Evolutionary conservation across 2,329 filamentous ascomycete species (phyloP).

Genomic region (Ophiostoma sp.): DNA sequence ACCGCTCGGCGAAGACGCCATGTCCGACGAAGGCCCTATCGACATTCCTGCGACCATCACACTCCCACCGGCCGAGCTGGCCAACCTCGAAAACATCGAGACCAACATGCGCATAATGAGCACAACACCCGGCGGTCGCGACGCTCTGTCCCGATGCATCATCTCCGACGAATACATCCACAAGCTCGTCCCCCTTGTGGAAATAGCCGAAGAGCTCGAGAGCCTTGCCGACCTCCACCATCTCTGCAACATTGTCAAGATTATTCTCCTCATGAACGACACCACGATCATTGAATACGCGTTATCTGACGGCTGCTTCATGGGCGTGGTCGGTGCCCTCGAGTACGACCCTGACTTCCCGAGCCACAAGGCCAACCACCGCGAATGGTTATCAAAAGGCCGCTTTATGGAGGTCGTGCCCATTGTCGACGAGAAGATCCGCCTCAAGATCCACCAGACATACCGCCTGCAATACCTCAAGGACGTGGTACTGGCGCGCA

Average conservation of each 20-base stretch:
- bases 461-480: constrained; percentile 96
- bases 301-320: constrained; percentile 82
- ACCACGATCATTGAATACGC: constrained; percentile 91
- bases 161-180: constrained; percentile 82
- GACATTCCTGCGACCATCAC: constrained; percentile 70
- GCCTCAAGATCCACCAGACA: constrained; percentile 91
- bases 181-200: constrained; percentile 82
- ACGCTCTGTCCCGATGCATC: constrained; percentile 84
- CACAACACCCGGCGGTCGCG: constrained; percentile 71
- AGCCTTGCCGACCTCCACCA: constrained; percentile 83
- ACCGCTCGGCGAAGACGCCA: constrained; percentile 68
- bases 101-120: constrained; percentile 78
- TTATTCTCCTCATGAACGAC: constrained; percentile 90
- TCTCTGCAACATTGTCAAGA: constrained; percentile 97
- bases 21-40: constrained; percentile 81
- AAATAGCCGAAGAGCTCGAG: constrained; percentile 88
- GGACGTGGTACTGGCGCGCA: constrained; percentile 94
- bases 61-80: constrained; percentile 77
- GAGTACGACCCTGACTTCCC: constrained; percentile 99
- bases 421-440: constrained; percentile 79
- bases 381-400: constrained; percentile 85
- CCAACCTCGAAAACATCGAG: constrained; percentile 81
- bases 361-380: constrained; percentile 94
- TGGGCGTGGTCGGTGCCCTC: constrained; percentile 90
- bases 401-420: constrained; percentile 95